Evolutionary conservation across 805 yeast species (phyloP), one percentile per base, ranked within the genome.

Genomic region (Candida ovalis): DNA sequence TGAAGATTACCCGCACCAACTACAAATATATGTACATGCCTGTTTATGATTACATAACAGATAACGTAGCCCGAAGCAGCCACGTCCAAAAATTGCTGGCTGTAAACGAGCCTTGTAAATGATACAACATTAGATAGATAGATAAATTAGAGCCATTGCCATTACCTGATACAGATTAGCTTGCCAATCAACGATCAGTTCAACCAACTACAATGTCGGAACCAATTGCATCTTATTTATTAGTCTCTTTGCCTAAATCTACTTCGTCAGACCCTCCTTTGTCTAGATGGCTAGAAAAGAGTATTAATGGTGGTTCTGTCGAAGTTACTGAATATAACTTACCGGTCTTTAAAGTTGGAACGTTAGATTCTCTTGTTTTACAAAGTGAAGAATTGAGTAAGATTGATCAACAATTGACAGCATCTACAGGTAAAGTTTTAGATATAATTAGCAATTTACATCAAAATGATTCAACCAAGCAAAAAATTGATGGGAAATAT

Each of bases 331-430:
- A 76, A 47, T 78, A 86, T 49, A 71, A 74, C 32, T 74, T 90
- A 44, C 98, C 98, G 7, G 81, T 76, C 52, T 92, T 94, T 69
- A 92, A 94, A 67, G 88, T 94, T 53, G 97, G 97, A 25, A 91
- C 98, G 12, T 77, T 94, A 62, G 99, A 94, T 68, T 84, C 90
- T 27, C 76, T 94, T 51, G 95, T 94, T 46, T 82, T 86, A 58
- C 91, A 91, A 68, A 82, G 91, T 65, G 99, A 94, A 61, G 98
- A 92, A 61, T 76, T 94, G 49, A 72, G 80, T 38, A 91, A 89
- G 64, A 71, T 84, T 47, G 99, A 94, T 69, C 71, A 72, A n/a
- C 94, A 88, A 67, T 76, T 92, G 62, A 78, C 77, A 39, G 70
- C 74, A 8, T 78, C 94, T 6, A 80, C 90, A 13, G 64, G 72